These are phyloP conservation scores for Xylogone sp. DNA, from an alignment of 2,329 filamentous ascomycete genomes.

Conservation along the genomic window DNA sequence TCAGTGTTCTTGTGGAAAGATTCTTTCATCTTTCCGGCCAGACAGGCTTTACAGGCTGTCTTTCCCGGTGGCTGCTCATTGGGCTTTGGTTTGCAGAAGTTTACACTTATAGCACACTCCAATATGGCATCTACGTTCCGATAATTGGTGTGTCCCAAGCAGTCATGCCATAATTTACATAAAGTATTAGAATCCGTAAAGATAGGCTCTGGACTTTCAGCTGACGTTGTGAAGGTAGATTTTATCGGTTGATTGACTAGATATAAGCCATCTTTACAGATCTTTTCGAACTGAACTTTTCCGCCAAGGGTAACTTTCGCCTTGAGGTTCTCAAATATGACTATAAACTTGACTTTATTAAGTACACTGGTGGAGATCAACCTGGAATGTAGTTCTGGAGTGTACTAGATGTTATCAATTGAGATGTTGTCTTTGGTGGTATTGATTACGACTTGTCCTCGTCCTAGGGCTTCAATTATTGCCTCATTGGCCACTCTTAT, in stretches of 20 bases:
- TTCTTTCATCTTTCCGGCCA: background rate
- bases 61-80: background rate
- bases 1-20: background rate
- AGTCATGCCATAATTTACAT: background rate
- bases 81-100: background rate
- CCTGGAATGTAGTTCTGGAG: background rate
- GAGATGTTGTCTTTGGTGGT: background rate
- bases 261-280: no score
- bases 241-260: no score
- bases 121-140: background rate
- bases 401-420: background rate
- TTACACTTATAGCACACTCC: background rate
- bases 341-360: no score
- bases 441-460: background rate
- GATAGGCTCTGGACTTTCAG: background rate
- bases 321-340: no score
- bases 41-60: background rate
- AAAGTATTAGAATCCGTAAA: background rate
- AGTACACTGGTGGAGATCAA: background rate
- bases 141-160: background rate
- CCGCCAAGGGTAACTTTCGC: no score
- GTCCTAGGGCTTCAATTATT: background rate
- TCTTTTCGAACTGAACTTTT: no score
- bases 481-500: background rate
- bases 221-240: background rate